These are phyloP conservation scores for Hypoxylon sp. DNA, from an alignment of 2,329 filamentous ascomycete species.

Conservation along the genomic window DNA sequence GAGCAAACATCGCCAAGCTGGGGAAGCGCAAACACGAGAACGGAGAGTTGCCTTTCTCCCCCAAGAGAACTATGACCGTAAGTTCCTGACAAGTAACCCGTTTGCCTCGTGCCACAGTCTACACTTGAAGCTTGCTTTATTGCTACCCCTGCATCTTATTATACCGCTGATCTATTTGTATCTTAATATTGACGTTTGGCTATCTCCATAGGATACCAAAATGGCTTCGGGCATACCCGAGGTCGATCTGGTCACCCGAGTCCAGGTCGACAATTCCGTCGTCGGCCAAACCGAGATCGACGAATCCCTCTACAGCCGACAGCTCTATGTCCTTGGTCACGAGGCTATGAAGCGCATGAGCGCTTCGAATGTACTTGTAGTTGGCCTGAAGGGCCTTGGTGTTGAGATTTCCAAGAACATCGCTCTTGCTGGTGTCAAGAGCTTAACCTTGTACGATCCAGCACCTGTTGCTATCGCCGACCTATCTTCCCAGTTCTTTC, in stretches of 20 bases:
- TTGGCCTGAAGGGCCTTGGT: slow-evolving; percentile 92
- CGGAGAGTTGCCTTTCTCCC: slow-evolving; percentile 70
- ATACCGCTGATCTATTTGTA: background rate
- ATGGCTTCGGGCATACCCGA: slow-evolving; percentile 62
- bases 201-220: slow-evolving; percentile 62
- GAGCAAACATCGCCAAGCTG: slow-evolving; percentile 64
- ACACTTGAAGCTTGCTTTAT: background rate
- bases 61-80: slow-evolving; percentile 75
- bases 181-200: slow-evolving; percentile 27
- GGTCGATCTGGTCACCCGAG: slow-evolving; percentile 74
- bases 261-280: slow-evolving; percentile 76
- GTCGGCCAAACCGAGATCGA: slow-evolving; percentile 74
- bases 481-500: slow-evolving; percentile 97
- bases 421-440: slow-evolving; percentile 97
- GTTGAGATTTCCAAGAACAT: slow-evolving; percentile 99
- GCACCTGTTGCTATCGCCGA: slow-evolving; percentile 86
- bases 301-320: slow-evolving; percentile 80
- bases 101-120: background rate
- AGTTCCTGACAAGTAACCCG: slow-evolving; percentile 52
- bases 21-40: slow-evolving; percentile 78
- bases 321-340: slow-evolving; percentile 79
- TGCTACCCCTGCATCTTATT: slow-evolving; percentile 2
- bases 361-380: slow-evolving; percentile 92
- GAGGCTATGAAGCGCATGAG: slow-evolving; percentile 99
- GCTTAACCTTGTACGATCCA: slow-evolving; percentile 92